Percentiles rank a stretch among this genome's conserved stretches.
Conservation (phyloP, 129 eudicot genomes). For the Flaveria ramosissima region DNA sequence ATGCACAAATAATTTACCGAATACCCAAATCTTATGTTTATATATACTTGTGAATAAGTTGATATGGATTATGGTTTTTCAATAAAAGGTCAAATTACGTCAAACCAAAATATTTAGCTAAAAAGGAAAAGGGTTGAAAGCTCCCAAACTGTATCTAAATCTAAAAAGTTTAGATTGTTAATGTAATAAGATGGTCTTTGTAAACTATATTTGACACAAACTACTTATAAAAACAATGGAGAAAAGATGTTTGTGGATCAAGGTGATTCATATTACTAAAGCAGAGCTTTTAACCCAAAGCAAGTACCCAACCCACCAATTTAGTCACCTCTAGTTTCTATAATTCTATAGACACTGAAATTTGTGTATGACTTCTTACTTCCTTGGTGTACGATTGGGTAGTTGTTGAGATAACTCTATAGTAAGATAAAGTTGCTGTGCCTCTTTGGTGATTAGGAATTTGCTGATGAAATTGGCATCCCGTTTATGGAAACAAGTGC, state of each 20-base stretch:
- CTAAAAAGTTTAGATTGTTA: neutral
- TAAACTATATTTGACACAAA: neutral
- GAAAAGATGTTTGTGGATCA: neutral
- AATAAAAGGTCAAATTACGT: neutral
- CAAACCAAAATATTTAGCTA: neutral
- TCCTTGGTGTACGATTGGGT: neutral
- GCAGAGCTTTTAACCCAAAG: neutral
- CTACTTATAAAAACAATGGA: neutral
- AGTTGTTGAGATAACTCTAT: neutral
- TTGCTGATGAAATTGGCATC: constrained; percentile 85
- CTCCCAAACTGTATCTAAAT: neutral
- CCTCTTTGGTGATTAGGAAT: constrained; percentile 40
- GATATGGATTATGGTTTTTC: neutral
- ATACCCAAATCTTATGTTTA: neutral
- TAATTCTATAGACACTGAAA: neutral
- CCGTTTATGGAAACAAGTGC: constrained; percentile 93
- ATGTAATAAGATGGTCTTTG: neutral
- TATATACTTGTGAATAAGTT: neutral
- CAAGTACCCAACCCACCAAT: neutral
- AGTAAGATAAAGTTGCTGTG: neutral
- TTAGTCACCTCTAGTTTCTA: neutral
- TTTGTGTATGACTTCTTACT: neutral
- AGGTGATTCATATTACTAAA: neutral
- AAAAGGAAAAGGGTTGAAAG: neutral
- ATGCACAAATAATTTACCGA: neutral